phyloP scores from a whole-genome alignment of 73 alveolate species.

The Tetrahymena malaccensis region DNA sequence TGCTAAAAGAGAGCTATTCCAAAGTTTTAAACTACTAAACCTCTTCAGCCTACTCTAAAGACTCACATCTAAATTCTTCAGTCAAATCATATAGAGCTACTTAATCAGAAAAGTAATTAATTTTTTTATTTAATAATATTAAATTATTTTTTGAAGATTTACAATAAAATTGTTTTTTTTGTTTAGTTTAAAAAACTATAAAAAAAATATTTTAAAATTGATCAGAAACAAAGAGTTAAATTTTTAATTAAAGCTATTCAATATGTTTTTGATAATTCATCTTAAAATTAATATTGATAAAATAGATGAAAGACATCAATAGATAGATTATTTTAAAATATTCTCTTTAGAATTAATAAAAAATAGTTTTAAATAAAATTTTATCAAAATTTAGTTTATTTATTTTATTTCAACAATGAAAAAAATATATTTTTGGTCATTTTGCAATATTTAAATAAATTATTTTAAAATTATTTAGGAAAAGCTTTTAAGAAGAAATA shows the following conservation, averaged over 20 bases:
- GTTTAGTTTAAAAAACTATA: too few relatives aligned
- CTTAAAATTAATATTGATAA: background rate
- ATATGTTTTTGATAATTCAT: too few relatives aligned
- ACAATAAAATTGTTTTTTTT: too few relatives aligned
- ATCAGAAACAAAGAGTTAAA: background rate
- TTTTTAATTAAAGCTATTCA: too few relatives aligned
- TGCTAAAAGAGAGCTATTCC: background rate
- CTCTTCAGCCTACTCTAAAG: background rate
- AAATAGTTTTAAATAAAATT: too few relatives aligned
- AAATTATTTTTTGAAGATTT: too few relatives aligned
- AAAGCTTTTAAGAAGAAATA: background rate
- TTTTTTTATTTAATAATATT: too few relatives aligned
- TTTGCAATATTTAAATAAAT: too few relatives aligned
- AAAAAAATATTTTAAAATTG: too few relatives aligned
- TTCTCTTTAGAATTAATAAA: background rate
- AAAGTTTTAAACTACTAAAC: background rate
- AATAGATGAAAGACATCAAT: background rate
- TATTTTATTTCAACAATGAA: too few relatives aligned
- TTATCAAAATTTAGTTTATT: too few relatives aligned
- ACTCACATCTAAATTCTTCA: background rate
- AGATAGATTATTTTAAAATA: background rate
- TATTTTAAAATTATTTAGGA: background rate
- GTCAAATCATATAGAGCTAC: background rate
- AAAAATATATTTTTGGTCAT: too few relatives aligned
- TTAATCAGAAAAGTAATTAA: background rate